phyloP scores from a whole-genome alignment of 2,329 filamentous ascomycete genomes.

The Pleoardoris graminearum region DNA sequence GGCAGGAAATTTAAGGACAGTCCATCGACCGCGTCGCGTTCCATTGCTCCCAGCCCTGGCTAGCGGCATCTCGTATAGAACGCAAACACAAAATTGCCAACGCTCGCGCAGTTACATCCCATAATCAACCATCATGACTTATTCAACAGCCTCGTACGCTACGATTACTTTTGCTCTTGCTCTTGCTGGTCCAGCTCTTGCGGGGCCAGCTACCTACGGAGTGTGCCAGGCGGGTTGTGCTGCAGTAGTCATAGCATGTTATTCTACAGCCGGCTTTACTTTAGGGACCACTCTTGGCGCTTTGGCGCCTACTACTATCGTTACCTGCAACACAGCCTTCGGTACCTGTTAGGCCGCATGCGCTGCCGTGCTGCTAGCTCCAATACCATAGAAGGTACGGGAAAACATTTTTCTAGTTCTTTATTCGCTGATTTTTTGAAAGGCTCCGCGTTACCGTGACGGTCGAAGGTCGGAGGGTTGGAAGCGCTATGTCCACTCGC shows the following conservation, averaged over 20 bases:
- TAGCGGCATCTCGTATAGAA: neutral
- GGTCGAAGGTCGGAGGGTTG: neutral
- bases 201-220: constrained; percentile 48
- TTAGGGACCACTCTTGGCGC: constrained; percentile 48
- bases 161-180: neutral
- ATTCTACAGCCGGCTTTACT: constrained; percentile 49
- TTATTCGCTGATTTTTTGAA: neutral
- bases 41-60: neutral
- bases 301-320: constrained; percentile 46
- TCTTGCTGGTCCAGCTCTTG: constrained; percentile 9
- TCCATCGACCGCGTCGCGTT: neutral
- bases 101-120: no score
- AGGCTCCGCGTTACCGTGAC: neutral
- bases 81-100: neutral
- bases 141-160: no score
- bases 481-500: neutral
- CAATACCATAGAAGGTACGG: neutral
- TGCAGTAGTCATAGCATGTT: constrained; percentile 52
- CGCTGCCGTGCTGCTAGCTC: constrained; percentile 26
- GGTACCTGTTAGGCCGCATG: constrained; percentile 53
- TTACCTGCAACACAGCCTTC: constrained; percentile 52
- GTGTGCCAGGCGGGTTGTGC: constrained; percentile 55
- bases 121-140: no score
- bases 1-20: neutral
- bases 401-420: neutral